Evolutionary conservation across 306 rosid species (phyloP).

Genomic region (Spatholobus suberectus): DNA sequence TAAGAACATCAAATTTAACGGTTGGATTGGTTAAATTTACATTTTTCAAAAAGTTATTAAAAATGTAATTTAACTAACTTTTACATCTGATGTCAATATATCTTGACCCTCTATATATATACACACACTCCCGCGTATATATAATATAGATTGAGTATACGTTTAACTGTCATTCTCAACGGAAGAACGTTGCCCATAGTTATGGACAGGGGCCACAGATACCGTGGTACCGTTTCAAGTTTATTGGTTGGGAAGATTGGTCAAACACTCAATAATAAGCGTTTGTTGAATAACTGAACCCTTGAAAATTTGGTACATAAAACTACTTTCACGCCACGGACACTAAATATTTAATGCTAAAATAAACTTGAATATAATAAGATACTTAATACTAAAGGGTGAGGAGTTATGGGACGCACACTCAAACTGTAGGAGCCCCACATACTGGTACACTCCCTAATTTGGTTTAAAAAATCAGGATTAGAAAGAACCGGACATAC

Average conservation of each 20-base stretch:
- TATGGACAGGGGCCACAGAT: too few relatives aligned
- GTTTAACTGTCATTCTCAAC: too few relatives aligned
- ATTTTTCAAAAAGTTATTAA: too few relatives aligned
- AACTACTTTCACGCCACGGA: slow-evolving; percentile 1
- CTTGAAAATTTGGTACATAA: not conserved
- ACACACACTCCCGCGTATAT: too few relatives aligned
- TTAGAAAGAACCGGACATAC: not conserved
- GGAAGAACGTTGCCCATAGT: too few relatives aligned
- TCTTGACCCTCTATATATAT: too few relatives aligned
- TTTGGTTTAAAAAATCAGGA: not conserved
- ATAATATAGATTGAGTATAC: too few relatives aligned
- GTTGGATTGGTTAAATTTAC: too few relatives aligned
- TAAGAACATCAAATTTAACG: too few relatives aligned
- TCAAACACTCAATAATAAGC: not conserved
- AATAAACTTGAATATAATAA: not conserved
- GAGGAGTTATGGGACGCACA: not conserved
- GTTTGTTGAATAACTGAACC: not conserved
- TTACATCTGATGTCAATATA: too few relatives aligned
- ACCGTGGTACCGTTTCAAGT: not conserved
- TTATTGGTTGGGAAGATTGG: not conserved
- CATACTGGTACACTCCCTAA: not conserved
- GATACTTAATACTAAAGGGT: not conserved
- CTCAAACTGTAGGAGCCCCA: not conserved
- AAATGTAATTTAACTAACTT: too few relatives aligned
- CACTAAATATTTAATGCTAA: not conserved